Percentiles rank a stretch among this genome's conserved stretches.
These are phyloP conservation scores for Fusarium sp. DNA, from an alignment of 2,329 filamentous ascomycete species.

Conservation along the genomic window DNA sequence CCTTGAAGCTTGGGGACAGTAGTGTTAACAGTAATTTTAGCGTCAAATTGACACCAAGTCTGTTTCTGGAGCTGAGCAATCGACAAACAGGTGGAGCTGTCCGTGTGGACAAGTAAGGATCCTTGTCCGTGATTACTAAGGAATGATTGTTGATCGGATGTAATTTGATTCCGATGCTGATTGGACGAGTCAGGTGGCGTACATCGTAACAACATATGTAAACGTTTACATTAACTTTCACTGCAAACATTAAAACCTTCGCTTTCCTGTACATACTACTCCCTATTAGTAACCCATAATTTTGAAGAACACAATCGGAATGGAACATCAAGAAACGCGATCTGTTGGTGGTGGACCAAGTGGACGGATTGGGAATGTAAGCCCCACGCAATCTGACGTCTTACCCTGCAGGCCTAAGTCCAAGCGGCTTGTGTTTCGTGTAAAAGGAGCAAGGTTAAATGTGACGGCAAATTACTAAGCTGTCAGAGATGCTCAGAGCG, in stretches of 20 bases:
- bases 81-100: too few relatives aligned
- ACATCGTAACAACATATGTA: too few relatives aligned
- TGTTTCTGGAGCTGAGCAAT: neutral
- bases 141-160: neutral
- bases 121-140: neutral
- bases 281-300: rapidly evolving
- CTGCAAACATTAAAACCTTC: neutral
- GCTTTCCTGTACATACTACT: rapidly evolving
- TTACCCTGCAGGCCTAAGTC: neutral
- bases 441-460: neutral
- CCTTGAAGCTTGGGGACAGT: neutral
- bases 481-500: neutral
- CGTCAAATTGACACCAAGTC: too few relatives aligned
- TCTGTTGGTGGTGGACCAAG: too few relatives aligned
- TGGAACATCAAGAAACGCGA: rapidly evolving
- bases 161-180: neutral
- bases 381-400: neutral
- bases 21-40: neutral
- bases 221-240: rapidly evolving
- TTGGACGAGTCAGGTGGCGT: too few relatives aligned
- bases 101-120: neutral
- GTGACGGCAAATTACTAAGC: neutral
- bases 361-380: neutral
- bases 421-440: neutral
- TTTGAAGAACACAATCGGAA: rapidly evolving